Base-by-base conservation (phyloP, 2,329 filamentous ascomycete species). In the Sporothrix schenckii region DNA sequence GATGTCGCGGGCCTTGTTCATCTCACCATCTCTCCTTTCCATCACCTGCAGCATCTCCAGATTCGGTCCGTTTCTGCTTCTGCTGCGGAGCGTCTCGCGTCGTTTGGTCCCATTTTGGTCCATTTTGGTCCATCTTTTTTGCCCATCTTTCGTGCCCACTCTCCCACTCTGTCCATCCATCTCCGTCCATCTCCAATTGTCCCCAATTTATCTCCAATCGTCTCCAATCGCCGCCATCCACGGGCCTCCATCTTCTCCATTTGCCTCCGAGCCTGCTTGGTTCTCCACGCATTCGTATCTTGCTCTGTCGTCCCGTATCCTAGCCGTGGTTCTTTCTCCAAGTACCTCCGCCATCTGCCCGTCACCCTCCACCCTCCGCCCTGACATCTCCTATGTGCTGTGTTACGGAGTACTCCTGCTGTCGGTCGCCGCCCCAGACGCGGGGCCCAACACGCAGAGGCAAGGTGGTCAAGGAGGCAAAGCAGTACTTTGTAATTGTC, bases 1-100 rank as follows among this genome's bases (percentile, higher is more conserved):
- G 10, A 9, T 3, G 3, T 27, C 27, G 5, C 16, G 24, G 21
- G 41, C 21, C 58, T 47, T 24, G 10, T n/a, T 4, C 4, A 44
- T 61, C 19, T 14, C 41, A 34, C 34, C 34, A 9, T 47, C 14
- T 47, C 16, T 50, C 7, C 49, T 50, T 4, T n/a, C 49, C 21
- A 19, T 21, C 58, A 27, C 44, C 41, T 49, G 39, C 39, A 27
- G 21, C 14, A 49, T 65, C 56, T 61, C 60, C 41, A 65, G 39
- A 65, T 49, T 65, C 60, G 60, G 60, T 65, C 60, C 60, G 27
- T 49, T 65, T 65, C 60, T 49, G 21, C 34, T 21, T 44, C 34
- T 63, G 60, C 60, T 49, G 27, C 60, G 60, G 41, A 14, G 41
- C 60, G 41, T 49, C 39, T 63, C 60, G 39, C 58, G n/a, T 58